Percentiles rank a stretch among this genome's conserved stretches.
Conservation (phyloP, 257 asterid genomes). For the Nicotiana paniculata region DNA sequence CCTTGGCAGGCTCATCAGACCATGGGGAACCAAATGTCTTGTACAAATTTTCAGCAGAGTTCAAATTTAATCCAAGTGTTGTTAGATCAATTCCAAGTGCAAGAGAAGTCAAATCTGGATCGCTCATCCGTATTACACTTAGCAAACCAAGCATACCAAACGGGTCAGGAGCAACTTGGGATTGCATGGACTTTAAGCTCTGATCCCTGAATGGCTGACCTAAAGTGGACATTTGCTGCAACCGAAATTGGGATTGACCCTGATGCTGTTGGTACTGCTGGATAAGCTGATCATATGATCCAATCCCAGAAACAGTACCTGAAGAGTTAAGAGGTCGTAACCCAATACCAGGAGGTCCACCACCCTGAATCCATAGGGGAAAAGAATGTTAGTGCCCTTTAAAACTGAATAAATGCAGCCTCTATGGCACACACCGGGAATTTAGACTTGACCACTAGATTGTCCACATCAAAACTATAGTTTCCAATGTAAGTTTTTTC, state of each 20-base stretch:
- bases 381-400: not conserved
- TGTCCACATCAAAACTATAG: not conserved
- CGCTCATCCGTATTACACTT: conserved; percentile 48
- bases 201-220: conserved; percentile 58
- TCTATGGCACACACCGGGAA: not conserved
- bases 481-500: not conserved
- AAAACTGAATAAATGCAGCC: not conserved
- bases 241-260: conserved; percentile 58
- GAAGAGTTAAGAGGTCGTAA: conserved; percentile 25
- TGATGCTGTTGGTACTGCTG: conserved; percentile 78
- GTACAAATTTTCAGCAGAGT: conserved; percentile 70
- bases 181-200: conserved; percentile 47
- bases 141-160: conserved; percentile 76
- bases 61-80: conserved; percentile 70
- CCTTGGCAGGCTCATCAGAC: conserved; percentile 83
- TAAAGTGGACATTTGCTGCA: conserved; percentile 13
- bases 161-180: conserved; percentile 52
- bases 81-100: conserved; percentile 78
- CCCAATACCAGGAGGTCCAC: conserved; percentile 27
- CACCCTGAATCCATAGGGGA: conserved; percentile 20
- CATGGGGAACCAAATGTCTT: conserved; percentile 88
- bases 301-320: conserved; percentile 28
- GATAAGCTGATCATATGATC: conserved; percentile 34
- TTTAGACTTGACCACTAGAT: not conserved
- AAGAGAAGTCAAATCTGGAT: conserved; percentile 66